These are phyloP conservation scores for Penicillium atrosanguineum DNA, from an alignment of 495 filamentous ascomycete species.

Conservation along the genomic window DNA sequence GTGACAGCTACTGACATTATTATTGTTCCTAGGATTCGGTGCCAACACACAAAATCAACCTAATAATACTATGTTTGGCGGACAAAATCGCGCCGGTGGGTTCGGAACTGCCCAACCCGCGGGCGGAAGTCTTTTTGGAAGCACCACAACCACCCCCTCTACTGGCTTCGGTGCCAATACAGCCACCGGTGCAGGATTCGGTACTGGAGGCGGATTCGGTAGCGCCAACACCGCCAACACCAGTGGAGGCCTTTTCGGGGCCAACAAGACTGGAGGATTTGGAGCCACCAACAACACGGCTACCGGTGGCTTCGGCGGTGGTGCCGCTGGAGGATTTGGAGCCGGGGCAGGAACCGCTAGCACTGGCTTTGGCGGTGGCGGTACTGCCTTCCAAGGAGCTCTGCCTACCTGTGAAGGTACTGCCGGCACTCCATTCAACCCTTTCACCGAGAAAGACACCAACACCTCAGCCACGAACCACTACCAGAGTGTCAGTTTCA, in stretches of 20 bases:
- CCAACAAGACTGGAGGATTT: slow-evolving; percentile 32
- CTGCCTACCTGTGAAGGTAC: slow-evolving; percentile 62
- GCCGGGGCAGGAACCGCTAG: slow-evolving; percentile 26
- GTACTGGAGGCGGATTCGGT: slow-evolving; percentile 31
- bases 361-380: slow-evolving; percentile 42
- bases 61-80: slow-evolving; percentile 37
- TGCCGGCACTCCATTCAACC: slow-evolving; percentile 66
- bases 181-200: slow-evolving; percentile 54
- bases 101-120: slow-evolving; percentile 47
- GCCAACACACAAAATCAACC: slow-evolving; percentile 31
- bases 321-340: slow-evolving; percentile 22
- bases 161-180: slow-evolving; percentile 42
- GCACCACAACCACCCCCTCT: slow-evolving; percentile 31
- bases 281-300: slow-evolving; percentile 15
- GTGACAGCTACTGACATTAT: slow-evolving; percentile 17
- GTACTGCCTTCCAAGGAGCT: slow-evolving; percentile 48
- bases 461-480: slow-evolving; percentile 57
- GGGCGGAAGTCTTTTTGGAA: slow-evolving; percentile 52
- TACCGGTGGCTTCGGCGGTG: slow-evolving; percentile 13
- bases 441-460: slow-evolving; percentile 79
- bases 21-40: slow-evolving; percentile 36
- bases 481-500: slow-evolving; percentile 86
- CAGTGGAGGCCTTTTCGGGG: slow-evolving; percentile 50
- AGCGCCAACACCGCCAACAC: slow-evolving; percentile 39
- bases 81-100: slow-evolving; percentile 38